Conservation (phyloP, 331 rosid genomes). For the Malus hybrid region DNA sequence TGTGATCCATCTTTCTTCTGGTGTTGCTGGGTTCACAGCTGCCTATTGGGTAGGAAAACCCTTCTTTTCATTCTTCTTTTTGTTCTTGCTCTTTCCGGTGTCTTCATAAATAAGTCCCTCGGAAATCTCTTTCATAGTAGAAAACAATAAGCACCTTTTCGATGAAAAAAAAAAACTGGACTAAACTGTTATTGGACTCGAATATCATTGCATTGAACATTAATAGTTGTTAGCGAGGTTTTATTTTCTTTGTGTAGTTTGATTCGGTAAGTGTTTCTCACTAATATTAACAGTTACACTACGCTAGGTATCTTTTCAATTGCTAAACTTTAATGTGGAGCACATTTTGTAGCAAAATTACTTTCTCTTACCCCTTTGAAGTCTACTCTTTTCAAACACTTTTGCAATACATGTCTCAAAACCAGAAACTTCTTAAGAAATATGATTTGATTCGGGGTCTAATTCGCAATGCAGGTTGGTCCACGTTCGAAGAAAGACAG, state of each 20-base stretch:
- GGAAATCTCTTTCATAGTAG: background rate
- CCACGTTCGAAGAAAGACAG: constrained; percentile 23
- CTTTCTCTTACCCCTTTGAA: background rate
- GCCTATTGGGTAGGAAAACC: constrained; percentile 25
- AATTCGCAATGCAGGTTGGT: constrained; percentile 16
- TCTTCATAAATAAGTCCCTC: background rate
- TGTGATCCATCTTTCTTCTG: constrained; percentile 30
- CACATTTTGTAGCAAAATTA: background rate
- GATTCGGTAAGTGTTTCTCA: background rate
- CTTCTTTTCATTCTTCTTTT: background rate
- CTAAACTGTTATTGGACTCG: background rate
- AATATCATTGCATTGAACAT: background rate
- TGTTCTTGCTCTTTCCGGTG: background rate
- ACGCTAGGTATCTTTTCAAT: background rate
- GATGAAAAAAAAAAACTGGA: background rate
- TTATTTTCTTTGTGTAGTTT: too few relatives aligned
- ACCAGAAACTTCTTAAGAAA: background rate
- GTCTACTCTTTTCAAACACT: background rate
- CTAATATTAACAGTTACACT: too few relatives aligned
- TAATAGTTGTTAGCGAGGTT: background rate
- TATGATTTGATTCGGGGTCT: background rate
- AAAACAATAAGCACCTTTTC: background rate
- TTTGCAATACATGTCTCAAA: background rate
- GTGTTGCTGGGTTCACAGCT: constrained; percentile 31
- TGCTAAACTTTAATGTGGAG: background rate